Evolutionary conservation across 2,329 filamentous ascomycete genomes (phyloP), one percentile per base, ranked within the genome.

Genomic region (Pyrenochaeta sp.): DNA sequence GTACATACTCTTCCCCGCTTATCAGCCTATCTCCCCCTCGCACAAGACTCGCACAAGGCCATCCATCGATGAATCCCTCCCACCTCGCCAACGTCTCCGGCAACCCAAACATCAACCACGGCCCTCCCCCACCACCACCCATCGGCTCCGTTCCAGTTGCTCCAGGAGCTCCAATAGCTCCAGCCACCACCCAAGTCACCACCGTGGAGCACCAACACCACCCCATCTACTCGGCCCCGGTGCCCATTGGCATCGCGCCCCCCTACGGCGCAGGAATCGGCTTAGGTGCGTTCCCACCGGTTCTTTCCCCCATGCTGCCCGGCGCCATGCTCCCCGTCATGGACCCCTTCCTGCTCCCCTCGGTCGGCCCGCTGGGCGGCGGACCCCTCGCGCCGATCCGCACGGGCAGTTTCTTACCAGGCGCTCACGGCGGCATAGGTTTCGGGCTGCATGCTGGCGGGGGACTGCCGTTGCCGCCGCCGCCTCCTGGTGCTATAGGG

Each of bases 51-150:
- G n/a, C n/a, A n/a, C n/a, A n/a, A n/a, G n/a, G n/a, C n/a, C n/a
- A n/a, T n/a, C n/a, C n/a, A n/a, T n/a, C n/a, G n/a, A n/a, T n/a
- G n/a, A n/a, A n/a, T n/a, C n/a, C n/a, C n/a, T n/a, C n/a, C n/a
- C n/a, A n/a, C n/a, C 40, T 49, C 41, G 59, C 51, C 26, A 60
- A 69, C 53, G 51, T 69, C n/a, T 58, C 59, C 21, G 54, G 57
- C 42, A 70, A 70, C 44, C 64, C 65, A 11, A 67, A 65, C 46
- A 64, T 70, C 44, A 64, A 64, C 47, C 66, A 60, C 46, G 62
- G 65, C 5, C 57, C 63, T 4, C 62, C 62, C n/a, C n/a, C n/a
- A 3, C 67, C 67, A 8, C 60, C 63, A 4, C 58, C 62, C 5
- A 41, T 62, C 14, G 53, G 56, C 44, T 51, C 43, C 7, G 41